Base-by-base conservation (phyloP, 768 basidiomycete genomes). In the Tylopilus subfusipes region DNA sequence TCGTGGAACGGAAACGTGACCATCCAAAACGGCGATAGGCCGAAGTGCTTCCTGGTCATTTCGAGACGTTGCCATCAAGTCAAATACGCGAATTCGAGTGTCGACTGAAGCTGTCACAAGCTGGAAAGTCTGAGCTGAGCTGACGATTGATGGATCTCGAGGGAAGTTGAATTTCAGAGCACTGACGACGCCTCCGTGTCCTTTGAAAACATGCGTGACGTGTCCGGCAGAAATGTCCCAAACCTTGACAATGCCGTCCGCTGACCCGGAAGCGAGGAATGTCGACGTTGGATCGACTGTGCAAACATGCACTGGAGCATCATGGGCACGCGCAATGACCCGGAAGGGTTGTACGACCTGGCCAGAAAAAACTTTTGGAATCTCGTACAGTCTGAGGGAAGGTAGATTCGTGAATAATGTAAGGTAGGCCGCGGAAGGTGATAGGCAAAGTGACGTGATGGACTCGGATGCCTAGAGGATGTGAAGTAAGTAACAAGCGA, bases 121-220 rank as follows among this genome's bases (percentile, higher is more conserved):
- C 60, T 86, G 85, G 80, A 95, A 88, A 48, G 77, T 79, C 59
- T 73, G 75, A 49, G 75, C 72, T 50, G 74, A 75, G 38, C 61
- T 69, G 27, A 78, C 72, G 31, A 73, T 74, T 9, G 82, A 81
- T 3, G 78, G 75, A 56, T 88, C 80, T 55, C 76, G 81, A 21
- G 85, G 86, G 62, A 87, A 90, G 68, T 86, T 88, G 73, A 95
- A 99, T 24, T 81, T 75, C 55, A 98, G 75, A 16, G 96, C 94
- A 60, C 89, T 91, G 68, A 99, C 87, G 55, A 97, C 91, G n/a
- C 97, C 97, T 5, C 95, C 97, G 67, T 98, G 97, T 2, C 95
- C 96, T 64, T 89, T 90, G 78, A 96, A 93, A 13, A 94, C 80
- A 69, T 99, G 97, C 0, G 97, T 99, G 30, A 90, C 83, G 67